phyloP scores from a whole-genome alignment of 371 early-diverging fungal species.

The Rhizopus arrhizus region DNA sequence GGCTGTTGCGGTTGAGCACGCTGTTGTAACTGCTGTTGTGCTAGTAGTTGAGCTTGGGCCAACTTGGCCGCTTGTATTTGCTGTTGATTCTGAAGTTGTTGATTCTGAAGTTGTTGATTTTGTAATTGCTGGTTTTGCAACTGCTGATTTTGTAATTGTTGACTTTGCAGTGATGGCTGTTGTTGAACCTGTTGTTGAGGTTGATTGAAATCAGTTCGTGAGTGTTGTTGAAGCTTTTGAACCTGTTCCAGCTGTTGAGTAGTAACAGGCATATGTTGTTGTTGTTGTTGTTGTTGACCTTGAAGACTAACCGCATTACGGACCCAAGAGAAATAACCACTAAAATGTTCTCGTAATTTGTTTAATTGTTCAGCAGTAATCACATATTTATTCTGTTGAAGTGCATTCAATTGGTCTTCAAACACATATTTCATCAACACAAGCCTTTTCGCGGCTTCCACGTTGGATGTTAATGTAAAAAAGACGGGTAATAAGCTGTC shows the following conservation, averaged over 20 bases:
- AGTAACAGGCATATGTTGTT: neutral
- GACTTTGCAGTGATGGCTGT: no score
- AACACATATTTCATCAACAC: slow-evolving; percentile 65
- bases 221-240: slow-evolving; percentile 2
- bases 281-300: slow-evolving; percentile 9
- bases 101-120: neutral
- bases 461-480: slow-evolving; percentile 42
- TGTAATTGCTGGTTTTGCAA: neutral
- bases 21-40: slow-evolving; percentile 19
- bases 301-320: slow-evolving; percentile 32
- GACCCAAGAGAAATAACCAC: slow-evolving; percentile 52
- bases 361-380: slow-evolving; percentile 50
- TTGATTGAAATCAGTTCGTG: slow-evolving; percentile 2
- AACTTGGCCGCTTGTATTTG: slow-evolving; percentile 30
- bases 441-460: slow-evolving; percentile 38
- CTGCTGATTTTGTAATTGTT: neutral
- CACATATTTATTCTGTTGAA: slow-evolving; percentile 50
- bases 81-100: slow-evolving; percentile 34
- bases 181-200: no score
- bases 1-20: slow-evolving; percentile 16
- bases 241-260: neutral
- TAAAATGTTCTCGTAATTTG: slow-evolving; percentile 55
- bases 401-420: slow-evolving; percentile 55
- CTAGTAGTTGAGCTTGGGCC: slow-evolving; percentile 10
- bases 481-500: slow-evolving; percentile 50